Evolutionary conservation across 108 stramenopile genomes (phyloP), one percentile per base, ranked within the genome.

Genomic region (Parmales sp.): DNA sequence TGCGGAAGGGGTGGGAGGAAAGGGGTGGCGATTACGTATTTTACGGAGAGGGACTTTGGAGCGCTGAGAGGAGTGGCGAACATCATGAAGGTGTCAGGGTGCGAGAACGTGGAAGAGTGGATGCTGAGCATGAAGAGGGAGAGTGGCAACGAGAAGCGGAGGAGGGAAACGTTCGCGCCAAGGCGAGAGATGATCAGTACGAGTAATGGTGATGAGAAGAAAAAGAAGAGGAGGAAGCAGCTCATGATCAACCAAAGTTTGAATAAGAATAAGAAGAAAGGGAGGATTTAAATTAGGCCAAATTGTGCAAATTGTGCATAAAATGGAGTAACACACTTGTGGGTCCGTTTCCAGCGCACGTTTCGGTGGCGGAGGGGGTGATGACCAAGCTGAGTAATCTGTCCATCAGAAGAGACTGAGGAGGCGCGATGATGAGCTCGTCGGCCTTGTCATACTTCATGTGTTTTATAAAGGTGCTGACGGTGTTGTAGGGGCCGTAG

Each of bases 11-110:
- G 94, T 1, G 94, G 95, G 1, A 70, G 89, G 31, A 78, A 84
- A 65, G 98, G 98, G 29, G 83, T 78, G 41, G 98, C 98, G 1
- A 89, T 97, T 23, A 99, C 96, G 0, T 77, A 97, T 34, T 99
- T 97, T 68, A 96, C 96, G 9, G 97, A 97, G 73, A 75, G 81
- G 0, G 93, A 91, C 64, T 90, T 90, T 67, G 86, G 88, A 16
- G 69, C 81, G 26, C 68, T 98, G 45, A 80, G 96, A 18, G 83
- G 89, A 0, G 88, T 98, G 66, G 96, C 96, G 23, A 98, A 98
- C 72, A 88, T 95, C 41, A 92, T 94, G 89, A 87, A 88, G 60
- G 76, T 90, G 39, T 83, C 82, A 44, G 96, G 96, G 19, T 92
- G 94, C 71, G 81, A 86, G 39, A 72, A 74, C 16, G 91, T 96